These are phyloP conservation scores for Alternaria metachromatica DNA, from an alignment of 2,329 filamentous ascomycete genomes.

Conservation along the genomic window DNA sequence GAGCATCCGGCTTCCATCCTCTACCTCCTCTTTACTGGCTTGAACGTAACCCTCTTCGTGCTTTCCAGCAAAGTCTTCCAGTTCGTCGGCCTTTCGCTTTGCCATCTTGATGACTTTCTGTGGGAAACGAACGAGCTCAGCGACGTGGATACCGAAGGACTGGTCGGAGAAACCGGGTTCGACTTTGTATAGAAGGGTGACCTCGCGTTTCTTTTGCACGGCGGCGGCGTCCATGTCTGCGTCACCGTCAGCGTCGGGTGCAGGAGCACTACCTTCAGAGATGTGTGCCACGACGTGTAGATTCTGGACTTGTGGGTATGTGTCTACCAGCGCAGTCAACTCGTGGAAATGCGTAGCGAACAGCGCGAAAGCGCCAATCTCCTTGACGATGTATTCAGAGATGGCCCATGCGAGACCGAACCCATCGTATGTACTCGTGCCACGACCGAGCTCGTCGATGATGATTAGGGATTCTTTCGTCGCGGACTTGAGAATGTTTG, in stretches of 20 bases:
- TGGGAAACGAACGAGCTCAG: slow-evolving; percentile 93
- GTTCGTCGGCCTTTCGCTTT: slow-evolving; percentile 96
- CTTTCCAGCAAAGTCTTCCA: slow-evolving; percentile 91
- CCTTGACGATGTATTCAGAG: slow-evolving; percentile 93
- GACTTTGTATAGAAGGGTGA: slow-evolving; percentile 96
- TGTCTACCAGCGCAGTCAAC: slow-evolving; percentile 86
- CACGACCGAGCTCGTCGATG: slow-evolving; percentile 95
- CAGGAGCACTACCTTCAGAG: slow-evolving; percentile 50
- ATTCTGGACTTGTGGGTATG: slow-evolving; percentile 87
- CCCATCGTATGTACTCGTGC: slow-evolving; percentile 96
- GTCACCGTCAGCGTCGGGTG: slow-evolving; percentile 2
- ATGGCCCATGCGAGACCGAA: slow-evolving; percentile 99
- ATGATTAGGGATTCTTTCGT: slow-evolving; percentile 96
- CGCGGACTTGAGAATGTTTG: slow-evolving; percentile 96
- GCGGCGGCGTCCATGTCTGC: slow-evolving; percentile 51
- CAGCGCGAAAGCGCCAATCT: slow-evolving; percentile 91
- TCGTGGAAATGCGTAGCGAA: slow-evolving; percentile 99
- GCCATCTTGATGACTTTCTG: slow-evolving; percentile 98
- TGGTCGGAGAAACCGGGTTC: slow-evolving; percentile 96
- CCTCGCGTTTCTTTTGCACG: slow-evolving; percentile 65
- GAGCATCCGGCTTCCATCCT: slow-evolving; percentile 82
- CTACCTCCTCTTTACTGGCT: slow-evolving; percentile 79
- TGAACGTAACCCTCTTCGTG: slow-evolving; percentile 61
- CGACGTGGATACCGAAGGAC: slow-evolving; percentile 97
- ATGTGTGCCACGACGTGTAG: slow-evolving; percentile 97